These are phyloP conservation scores for Epithele typhae DNA, from an alignment of 768 basidiomycete species.

Conservation along the genomic window DNA sequence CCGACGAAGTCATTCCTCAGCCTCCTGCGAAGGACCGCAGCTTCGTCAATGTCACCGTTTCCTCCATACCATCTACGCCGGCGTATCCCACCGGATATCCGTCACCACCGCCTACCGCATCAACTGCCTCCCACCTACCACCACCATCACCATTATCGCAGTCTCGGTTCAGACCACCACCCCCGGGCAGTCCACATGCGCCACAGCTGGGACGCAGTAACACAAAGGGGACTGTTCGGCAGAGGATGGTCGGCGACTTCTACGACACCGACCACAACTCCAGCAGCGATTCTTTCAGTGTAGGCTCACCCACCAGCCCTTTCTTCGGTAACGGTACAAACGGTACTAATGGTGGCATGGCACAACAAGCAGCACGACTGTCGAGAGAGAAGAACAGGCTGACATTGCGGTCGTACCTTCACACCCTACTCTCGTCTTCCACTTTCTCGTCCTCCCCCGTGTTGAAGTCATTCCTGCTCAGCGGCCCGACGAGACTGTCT, in stretches of 20 bases:
- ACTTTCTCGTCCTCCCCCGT: constrained; percentile 83
- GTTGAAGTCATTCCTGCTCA: constrained; percentile 78
- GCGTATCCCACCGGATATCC: not conserved
- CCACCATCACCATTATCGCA: constrained; percentile 2
- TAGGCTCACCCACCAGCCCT: constrained; percentile 12
- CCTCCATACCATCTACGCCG: constrained; percentile 20
- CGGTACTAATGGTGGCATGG: constrained; percentile 4
- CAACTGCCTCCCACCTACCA: constrained; percentile 2
- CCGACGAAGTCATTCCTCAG: constrained; percentile 71
- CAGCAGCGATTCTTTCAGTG: constrained; percentile 23
- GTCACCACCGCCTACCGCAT: constrained; percentile 5
- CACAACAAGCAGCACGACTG: constrained; percentile 38
- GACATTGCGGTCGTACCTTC: constrained; percentile 91
- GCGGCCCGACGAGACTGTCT: constrained; percentile 65
- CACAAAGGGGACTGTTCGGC: not conserved
- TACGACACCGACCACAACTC: constrained; percentile 12
- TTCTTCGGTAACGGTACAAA: constrained; percentile 1
- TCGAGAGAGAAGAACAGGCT: constrained; percentile 93
- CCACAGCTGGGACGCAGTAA: constrained; percentile 6
- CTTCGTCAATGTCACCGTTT: constrained; percentile 45
- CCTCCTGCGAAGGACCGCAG: constrained; percentile 91
- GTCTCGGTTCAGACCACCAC: not conserved
- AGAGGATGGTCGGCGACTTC: not conserved
- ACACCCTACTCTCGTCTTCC: constrained; percentile 65
- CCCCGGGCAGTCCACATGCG: constrained; percentile 4